Percentiles rank a stretch among this genome's conserved stretches.
Evolutionary conservation across 306 rosid species (phyloP).

Genomic region (Cyamopsis tetragonoloba): DNA sequence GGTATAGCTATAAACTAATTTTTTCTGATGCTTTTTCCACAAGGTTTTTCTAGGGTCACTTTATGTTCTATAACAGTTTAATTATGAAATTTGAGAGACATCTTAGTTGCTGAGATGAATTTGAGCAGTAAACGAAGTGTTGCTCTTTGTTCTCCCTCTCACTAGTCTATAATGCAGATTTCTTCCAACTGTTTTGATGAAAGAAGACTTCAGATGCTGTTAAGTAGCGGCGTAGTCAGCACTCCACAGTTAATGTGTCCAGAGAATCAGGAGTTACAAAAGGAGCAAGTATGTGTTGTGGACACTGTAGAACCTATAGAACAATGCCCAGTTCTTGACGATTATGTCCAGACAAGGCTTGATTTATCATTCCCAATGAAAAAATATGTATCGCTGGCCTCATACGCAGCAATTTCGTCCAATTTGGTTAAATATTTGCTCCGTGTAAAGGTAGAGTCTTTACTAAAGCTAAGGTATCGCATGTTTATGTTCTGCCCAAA

Average conservation of each 20-base stretch:
- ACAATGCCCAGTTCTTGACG: conserved; percentile 59
- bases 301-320: conserved; percentile 41
- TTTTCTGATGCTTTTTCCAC: conserved; percentile 4
- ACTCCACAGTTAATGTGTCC: conserved; percentile 43
- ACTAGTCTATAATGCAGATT: conserved; percentile 51
- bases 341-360: conserved; percentile 31
- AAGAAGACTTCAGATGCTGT: conserved; percentile 42
- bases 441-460: conserved; percentile 47
- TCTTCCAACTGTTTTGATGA: conserved; percentile 58
- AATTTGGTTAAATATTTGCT: conserved; percentile 34
- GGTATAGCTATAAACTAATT: neutral
- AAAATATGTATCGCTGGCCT: conserved; percentile 15
- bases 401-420: conserved; percentile 28
- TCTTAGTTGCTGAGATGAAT: conserved; percentile 11
- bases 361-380: conserved; percentile 36
- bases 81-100: neutral
- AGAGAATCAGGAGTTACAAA: conserved; percentile 42
- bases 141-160: conserved; percentile 24
- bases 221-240: conserved; percentile 45
- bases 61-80: neutral
- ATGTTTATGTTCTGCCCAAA: conserved; percentile 9
- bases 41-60: conserved; percentile 12
- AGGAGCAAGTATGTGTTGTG: conserved; percentile 31
- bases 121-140: conserved; percentile 10
- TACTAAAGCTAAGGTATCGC: conserved; percentile 17